Conservation (phyloP, 2,329 filamentous ascomycete species). For the Verticillium klebahnii region DNA sequence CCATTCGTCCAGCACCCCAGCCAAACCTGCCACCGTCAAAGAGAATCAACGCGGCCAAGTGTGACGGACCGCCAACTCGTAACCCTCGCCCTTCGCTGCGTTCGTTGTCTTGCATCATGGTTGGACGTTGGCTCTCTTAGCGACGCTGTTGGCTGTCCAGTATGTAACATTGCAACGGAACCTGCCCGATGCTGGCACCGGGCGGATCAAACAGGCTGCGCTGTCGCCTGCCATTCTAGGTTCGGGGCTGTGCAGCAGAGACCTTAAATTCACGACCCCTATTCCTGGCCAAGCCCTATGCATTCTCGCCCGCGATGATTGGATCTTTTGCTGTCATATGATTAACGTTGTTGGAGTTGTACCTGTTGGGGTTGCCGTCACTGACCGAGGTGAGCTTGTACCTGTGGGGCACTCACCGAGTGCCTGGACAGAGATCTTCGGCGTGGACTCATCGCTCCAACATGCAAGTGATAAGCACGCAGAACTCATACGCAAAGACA, state of each 20-base stretch:
- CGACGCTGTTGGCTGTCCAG: background rate
- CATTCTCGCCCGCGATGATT: background rate
- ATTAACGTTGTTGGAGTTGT: background rate
- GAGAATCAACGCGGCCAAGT: background rate
- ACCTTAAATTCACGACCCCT: background rate
- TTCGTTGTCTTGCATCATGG: background rate
- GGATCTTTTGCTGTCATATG: background rate
- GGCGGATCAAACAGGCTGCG: background rate
- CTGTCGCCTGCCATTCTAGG: background rate
- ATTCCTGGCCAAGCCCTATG: background rate
- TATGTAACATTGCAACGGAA: no score
- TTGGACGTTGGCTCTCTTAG: background rate
- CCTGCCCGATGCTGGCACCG: no score
- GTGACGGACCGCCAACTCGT: background rate
- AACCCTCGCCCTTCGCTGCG: background rate
- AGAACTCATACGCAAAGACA: background rate
- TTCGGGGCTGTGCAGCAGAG: background rate
- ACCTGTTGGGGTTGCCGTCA: no score
- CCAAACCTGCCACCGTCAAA: background rate
- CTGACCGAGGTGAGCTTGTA: no score
- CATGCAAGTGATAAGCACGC: background rate
- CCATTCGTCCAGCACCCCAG: conserved; percentile 14
- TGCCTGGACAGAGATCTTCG: background rate
- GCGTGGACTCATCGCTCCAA: background rate
- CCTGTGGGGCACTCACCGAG: background rate